Evolutionary conservation across 495 filamentous ascomycete species (phyloP), one percentile per base, ranked within the genome.

Genomic region (Podospora conica): DNA sequence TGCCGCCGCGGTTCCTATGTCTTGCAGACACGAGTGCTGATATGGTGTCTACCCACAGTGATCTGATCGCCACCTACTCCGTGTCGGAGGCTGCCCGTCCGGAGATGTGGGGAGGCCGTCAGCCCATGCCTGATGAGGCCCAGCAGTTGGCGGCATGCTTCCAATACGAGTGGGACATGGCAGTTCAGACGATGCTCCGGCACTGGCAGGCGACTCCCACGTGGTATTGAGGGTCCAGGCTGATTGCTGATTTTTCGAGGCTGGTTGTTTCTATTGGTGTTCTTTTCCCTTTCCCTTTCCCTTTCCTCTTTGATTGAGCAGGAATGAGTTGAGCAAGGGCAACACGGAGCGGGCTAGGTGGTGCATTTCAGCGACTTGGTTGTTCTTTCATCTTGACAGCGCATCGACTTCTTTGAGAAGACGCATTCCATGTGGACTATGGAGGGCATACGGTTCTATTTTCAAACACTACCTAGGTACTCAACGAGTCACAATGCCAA

Each of bases 81-180:
- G 76, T 79, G 25, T 73, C 78, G 12, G 84, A 90, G 56, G 86
- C 90, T 8, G 74, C 79, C 25, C 81, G 82, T 40, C 88, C 88
- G 21, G 84, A 86, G 60, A 91, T 91, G 90, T 93, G 90, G 90
- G 90, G 87, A 60, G 84, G 81, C 20, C 77, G 78, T 9, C 73
- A 78, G 22, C 90, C 90, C 1, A 77, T 81, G 12, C 68, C 78
- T 11, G 82, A 84, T 9, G 81, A 84, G 56, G 81, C 83, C 6
- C 73, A 82, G 33, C 83, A 90, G 71, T 82, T 93, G 9, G 79
- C 88, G 8, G 77, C 76, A 27, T 87, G 86, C 33, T 89, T 91
- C 71, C 78, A 81, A 65, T 81, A 79, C 53, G 89, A 91, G 70
- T 93, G 90, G 90, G 85, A 80, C 22, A 79, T 78, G 68, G 90